These are phyloP conservation scores for Glonium stellatum DNA, from an alignment of 495 filamentous ascomycete species.

Conservation along the genomic window DNA sequence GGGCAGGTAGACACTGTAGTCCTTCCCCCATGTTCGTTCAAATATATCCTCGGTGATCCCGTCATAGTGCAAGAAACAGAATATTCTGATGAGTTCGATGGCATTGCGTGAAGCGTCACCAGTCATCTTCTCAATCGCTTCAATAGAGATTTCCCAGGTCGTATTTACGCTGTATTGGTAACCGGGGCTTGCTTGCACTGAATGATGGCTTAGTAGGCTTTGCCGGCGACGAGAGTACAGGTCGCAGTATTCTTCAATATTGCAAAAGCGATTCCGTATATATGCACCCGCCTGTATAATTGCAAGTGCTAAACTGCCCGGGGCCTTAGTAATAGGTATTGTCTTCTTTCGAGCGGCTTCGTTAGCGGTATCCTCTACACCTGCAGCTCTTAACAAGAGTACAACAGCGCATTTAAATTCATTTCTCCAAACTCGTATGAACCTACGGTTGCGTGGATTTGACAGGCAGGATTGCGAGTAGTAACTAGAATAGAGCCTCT, in stretches of 20 bases:
- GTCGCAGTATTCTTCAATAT: background rate
- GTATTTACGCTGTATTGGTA: background rate
- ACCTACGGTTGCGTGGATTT: background rate
- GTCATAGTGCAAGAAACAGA: background rate
- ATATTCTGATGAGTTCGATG: background rate
- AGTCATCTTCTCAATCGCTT: background rate
- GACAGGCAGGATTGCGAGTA: constrained; percentile 35
- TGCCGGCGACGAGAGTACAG: background rate
- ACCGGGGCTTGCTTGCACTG: background rate
- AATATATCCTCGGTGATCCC: background rate
- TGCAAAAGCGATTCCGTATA: background rate
- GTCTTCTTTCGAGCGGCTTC: background rate
- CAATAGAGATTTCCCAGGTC: background rate
- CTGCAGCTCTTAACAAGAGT: background rate
- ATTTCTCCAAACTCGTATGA: background rate
- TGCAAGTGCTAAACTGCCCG: background rate
- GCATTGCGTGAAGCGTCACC: background rate
- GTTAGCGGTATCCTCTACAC: background rate
- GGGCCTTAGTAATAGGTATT: background rate
- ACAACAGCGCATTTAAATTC: background rate
- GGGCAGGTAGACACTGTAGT: background rate
- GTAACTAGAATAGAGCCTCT: constrained; percentile 37
- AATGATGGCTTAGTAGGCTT: background rate
- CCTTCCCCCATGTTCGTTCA: background rate
- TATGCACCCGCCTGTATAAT: background rate